A percentile compares a stretch with the other conserved stretches of the same genome.
Evolutionary conservation across 306 rosid genomes (phyloP).

Genomic region (Ammopiptanthus mongolicus): DNA sequence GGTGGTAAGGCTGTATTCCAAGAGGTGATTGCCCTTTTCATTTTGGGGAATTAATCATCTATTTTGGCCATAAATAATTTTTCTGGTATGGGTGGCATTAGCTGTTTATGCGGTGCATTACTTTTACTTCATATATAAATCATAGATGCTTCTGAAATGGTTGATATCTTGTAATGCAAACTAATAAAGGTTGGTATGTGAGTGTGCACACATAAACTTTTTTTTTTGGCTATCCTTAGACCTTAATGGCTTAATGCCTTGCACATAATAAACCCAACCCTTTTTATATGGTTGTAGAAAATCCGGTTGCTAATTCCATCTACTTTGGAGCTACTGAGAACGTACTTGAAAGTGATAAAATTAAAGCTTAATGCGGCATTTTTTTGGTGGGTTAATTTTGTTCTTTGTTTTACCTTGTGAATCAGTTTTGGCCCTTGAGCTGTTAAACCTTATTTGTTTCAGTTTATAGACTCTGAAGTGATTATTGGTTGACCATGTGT

Average conservation of each 20-base stretch:
- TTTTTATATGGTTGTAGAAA: background rate
- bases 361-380: background rate
- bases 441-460: background rate
- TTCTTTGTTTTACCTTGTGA: background rate
- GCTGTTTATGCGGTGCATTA: background rate
- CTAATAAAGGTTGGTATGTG: background rate
- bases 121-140: background rate
- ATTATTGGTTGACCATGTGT: background rate
- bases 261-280: background rate
- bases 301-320: background rate
- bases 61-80: background rate
- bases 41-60: background rate
- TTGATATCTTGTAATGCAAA: background rate
- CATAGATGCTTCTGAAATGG: background rate
- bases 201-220: background rate
- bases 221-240: background rate
- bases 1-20: conserved; percentile 53
- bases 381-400: background rate
- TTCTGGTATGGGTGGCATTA: background rate
- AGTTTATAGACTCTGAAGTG: background rate
- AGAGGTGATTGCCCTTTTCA: conserved; percentile 48
- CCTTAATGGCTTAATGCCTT: background rate
- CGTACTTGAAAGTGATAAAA: background rate
- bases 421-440: background rate
- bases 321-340: background rate